These are phyloP conservation scores for Monosporascus cannonballus DNA, from an alignment of 2,329 filamentous ascomycete genomes.

Conservation along the genomic window DNA sequence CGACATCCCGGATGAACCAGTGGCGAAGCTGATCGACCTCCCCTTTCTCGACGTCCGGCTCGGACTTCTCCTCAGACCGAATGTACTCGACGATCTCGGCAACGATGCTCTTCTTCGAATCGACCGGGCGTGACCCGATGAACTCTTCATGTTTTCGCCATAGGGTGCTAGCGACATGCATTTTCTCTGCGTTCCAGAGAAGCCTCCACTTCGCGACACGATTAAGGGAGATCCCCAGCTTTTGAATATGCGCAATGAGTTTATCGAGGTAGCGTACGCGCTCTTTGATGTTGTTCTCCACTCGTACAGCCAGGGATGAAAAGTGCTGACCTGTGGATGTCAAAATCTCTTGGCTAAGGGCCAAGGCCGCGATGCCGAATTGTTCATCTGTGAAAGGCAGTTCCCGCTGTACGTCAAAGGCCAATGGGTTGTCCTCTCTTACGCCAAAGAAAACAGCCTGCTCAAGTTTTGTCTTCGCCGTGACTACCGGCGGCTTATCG, in stretches of 20 bases:
- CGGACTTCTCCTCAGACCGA: constrained; percentile 68
- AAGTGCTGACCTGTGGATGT: constrained; percentile 71
- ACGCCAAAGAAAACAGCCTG: constrained; percentile 91
- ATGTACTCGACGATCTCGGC: constrained; percentile 71
- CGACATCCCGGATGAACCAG: constrained; percentile 77
- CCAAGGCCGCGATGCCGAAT: constrained; percentile 68
- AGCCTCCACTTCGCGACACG: constrained; percentile 69
- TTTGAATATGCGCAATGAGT: constrained; percentile 65
- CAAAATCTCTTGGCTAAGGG: constrained; percentile 76
- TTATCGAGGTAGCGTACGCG: constrained; percentile 69
- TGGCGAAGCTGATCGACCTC: constrained; percentile 76
- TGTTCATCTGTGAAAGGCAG: constrained; percentile 63
- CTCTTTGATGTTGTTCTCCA: constrained; percentile 74
- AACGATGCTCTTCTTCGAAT: constrained; percentile 63
- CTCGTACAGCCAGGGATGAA: constrained; percentile 63
- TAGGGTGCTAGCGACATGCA: constrained; percentile 70
- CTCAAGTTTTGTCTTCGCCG: constrained; percentile 83
- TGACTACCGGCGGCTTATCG: constrained; percentile 56
- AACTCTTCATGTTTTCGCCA: constrained; percentile 77
- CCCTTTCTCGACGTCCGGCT: constrained; percentile 55
- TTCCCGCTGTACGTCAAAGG: constrained; percentile 65
- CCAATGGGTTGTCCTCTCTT: constrained; percentile 77
- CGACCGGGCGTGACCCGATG: constrained; percentile 50
- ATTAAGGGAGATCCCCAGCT: constrained; percentile 60
- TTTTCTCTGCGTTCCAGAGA: constrained; percentile 85